Percentiles rank a stretch among this genome's conserved stretches.
Evolutionary conservation across 345 rosid species (phyloP).

Genomic region (Citrus australasica): DNA sequence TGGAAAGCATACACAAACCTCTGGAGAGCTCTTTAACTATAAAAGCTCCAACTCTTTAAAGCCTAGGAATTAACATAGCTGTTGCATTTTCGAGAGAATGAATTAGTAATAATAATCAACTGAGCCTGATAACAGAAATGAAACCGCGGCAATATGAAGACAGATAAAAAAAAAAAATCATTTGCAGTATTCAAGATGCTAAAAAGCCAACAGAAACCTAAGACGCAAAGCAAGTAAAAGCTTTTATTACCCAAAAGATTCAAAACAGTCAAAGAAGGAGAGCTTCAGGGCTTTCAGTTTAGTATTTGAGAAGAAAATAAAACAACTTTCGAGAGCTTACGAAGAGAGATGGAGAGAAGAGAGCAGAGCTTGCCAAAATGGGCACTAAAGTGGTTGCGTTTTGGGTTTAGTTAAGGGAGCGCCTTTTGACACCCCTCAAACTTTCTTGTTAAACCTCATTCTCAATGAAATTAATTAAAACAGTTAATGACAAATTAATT

Average conservation of each 20-base stretch:
- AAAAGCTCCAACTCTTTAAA: constrained; percentile 37
- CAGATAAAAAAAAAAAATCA: too few relatives aligned
- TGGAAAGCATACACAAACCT: constrained; percentile 29
- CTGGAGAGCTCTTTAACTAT: constrained; percentile 38
- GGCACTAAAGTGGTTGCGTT: background rate
- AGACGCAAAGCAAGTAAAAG: background rate
- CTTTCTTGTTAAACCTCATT: fast-evolving
- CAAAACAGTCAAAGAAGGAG: background rate
- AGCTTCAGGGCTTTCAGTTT: background rate
- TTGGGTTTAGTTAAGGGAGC: background rate
- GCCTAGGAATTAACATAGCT: constrained; percentile 41
- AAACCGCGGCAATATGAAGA: background rate
- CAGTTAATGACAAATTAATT: too few relatives aligned
- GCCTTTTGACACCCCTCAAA: too few relatives aligned
- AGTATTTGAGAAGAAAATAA: too few relatives aligned
- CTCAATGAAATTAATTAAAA: too few relatives aligned
- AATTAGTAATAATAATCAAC: background rate
- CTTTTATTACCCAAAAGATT: too few relatives aligned
- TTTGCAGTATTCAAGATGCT: background rate
- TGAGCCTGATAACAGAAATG: background rate
- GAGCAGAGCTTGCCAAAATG: too few relatives aligned
- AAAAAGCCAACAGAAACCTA: background rate
- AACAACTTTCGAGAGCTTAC: background rate
- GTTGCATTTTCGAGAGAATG: background rate
- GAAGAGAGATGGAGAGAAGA: too few relatives aligned